Evolutionary conservation across 495 filamentous ascomycete genomes (phyloP).

Genomic region (Hypomontagnella monticulosa): DNA sequence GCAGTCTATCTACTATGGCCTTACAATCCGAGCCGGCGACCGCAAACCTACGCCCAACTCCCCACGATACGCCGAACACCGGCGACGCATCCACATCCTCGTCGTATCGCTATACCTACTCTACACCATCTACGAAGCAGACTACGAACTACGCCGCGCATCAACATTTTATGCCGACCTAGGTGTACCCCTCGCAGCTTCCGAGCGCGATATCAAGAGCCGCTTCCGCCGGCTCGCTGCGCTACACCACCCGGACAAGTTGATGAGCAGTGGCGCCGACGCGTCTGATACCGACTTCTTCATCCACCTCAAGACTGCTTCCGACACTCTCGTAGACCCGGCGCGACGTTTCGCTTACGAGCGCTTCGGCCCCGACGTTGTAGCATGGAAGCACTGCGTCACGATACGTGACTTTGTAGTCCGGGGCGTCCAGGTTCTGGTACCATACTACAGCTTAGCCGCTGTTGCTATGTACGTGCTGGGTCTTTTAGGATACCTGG

Average conservation of each 20-base stretch:
- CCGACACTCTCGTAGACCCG: constrained; percentile 83
- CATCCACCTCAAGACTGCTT: constrained; percentile 80
- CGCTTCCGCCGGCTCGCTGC: constrained; percentile 86
- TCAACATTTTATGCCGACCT: constrained; percentile 83
- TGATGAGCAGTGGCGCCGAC: constrained; percentile 46
- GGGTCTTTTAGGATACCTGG: constrained; percentile 80
- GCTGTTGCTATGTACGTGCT: constrained; percentile 71
- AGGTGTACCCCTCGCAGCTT: constrained; percentile 70
- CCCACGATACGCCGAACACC: constrained; percentile 72
- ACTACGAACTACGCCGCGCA: constrained; percentile 75
- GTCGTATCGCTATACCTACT: constrained; percentile 85
- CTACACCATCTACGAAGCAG: constrained; percentile 94
- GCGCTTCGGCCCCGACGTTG: constrained; percentile 82
- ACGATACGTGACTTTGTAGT: constrained; percentile 79
- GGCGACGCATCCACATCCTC: constrained; percentile 80
- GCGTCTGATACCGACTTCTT: constrained; percentile 71
- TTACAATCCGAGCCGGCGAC: constrained; percentile 92
- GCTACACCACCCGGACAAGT: constrained; percentile 90
- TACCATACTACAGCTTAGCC: constrained; percentile 72
- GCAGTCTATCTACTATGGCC: constrained; percentile 83
- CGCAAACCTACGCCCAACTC: constrained; percentile 79
- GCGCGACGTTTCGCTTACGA: constrained; percentile 91
- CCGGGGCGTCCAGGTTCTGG: constrained; percentile 65
- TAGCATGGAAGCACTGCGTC: constrained; percentile 71
- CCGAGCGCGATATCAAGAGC: constrained; percentile 82